Evolutionary conservation across 2,329 filamentous ascomycete species (phyloP).

Genomic region (Phialophora expanda): DNA sequence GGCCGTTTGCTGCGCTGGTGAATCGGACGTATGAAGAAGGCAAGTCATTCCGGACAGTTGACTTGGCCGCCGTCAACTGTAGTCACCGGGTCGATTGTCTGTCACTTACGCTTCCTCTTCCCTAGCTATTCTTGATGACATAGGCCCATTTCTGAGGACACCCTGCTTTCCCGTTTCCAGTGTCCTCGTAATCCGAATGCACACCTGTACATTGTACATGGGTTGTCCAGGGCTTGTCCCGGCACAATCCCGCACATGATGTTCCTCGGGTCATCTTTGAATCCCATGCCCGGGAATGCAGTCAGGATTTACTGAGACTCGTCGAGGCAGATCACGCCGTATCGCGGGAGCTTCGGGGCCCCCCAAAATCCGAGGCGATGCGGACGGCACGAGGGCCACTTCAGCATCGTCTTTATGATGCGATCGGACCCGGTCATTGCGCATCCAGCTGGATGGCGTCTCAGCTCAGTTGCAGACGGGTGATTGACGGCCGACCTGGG

Average conservation of each 20-base stretch:
- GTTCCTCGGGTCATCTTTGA: conserved; percentile 44
- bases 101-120: too few species aligned
- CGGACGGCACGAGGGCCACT: too few species aligned
- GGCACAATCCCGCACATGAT: conserved; percentile 45
- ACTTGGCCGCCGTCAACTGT: too few species aligned
- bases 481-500: conserved; percentile 39
- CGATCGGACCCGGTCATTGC: too few species aligned
- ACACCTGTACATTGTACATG: conserved; percentile 44
- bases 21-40: too few species aligned
- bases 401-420: conserved; percentile 30
- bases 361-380: too few species aligned
- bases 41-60: too few species aligned
- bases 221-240: conserved; percentile 45
- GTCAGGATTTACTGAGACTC: conserved; percentile 43
- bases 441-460: conserved; percentile 54
- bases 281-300: conserved; percentile 44
- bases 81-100: too few species aligned
- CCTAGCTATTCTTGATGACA: too few species aligned
- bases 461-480: conserved; percentile 54
- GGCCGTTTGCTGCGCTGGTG: not conserved
- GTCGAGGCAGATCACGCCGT: conserved; percentile 40
- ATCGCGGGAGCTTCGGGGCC: conserved; percentile 33
- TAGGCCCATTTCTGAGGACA: too few species aligned
- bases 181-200: conserved; percentile 41
- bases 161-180: not conserved